A percentile compares a stretch with the other conserved stretches of the same genome.
phyloP scores from a whole-genome alignment of 345 rosid genomes.

The Psidium friedrichsthalianum region DNA sequence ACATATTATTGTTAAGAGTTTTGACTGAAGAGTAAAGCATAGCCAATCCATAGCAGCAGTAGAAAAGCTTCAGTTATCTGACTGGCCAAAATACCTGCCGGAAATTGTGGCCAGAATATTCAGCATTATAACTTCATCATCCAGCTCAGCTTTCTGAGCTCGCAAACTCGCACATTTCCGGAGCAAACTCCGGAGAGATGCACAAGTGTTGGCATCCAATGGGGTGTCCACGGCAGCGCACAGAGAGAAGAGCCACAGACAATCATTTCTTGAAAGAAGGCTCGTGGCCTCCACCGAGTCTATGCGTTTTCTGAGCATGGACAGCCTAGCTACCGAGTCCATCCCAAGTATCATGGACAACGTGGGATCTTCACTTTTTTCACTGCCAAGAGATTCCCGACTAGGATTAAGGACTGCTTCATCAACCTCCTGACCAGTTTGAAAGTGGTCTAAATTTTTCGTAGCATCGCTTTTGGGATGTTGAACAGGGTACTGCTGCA shows the following conservation, averaged over 20 bases:
- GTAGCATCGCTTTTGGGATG: constrained; percentile 4
- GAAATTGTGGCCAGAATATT: constrained; percentile 69
- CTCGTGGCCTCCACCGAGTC: constrained; percentile 25
- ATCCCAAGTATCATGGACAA: constrained; percentile 42
- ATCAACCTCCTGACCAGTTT: background rate
- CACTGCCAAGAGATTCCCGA: background rate
- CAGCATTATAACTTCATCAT: constrained; percentile 64
- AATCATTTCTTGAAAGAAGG: constrained; percentile 30
- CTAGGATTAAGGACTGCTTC: background rate
- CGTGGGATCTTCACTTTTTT: constrained; percentile 17
- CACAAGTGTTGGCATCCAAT: constrained; percentile 53
- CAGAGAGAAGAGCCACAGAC: constrained; percentile 65
- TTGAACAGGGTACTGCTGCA: constrained; percentile 6
- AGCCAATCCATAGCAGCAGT: background rate
- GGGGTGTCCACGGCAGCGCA: constrained; percentile 78
- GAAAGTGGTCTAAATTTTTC: background rate
- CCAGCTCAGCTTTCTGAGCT: constrained; percentile 43
- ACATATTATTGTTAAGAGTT: background rate
- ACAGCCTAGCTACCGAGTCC: constrained; percentile 64
- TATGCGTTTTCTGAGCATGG: constrained; percentile 55
- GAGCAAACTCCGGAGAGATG: constrained; percentile 51
- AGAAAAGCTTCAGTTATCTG: constrained; percentile 18
- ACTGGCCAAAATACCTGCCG: constrained; percentile 75
- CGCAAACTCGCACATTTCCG: constrained; percentile 75
- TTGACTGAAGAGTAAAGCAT: background rate